phyloP scores from a whole-genome alignment of 2,329 filamentous ascomycete genomes.

The Metarhizium anisopliae region DNA sequence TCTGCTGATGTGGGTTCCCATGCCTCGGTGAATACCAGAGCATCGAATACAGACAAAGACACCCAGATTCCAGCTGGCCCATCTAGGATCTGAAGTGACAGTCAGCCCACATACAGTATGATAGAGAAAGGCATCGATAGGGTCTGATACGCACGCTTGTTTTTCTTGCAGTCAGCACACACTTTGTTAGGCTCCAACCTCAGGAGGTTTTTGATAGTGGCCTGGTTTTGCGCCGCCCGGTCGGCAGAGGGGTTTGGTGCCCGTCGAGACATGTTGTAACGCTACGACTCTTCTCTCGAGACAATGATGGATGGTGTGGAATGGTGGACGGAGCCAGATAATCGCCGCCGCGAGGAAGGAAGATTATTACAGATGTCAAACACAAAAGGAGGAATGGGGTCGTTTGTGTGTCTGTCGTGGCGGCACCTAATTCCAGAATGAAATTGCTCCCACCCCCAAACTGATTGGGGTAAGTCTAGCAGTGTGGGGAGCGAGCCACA shows the following conservation, averaged over 20 bases:
- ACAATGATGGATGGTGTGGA: background rate
- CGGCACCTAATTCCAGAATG: conserved; percentile 2
- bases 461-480: conserved; percentile 3
- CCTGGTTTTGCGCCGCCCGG: conserved; percentile 84
- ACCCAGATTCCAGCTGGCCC: conserved; percentile 98
- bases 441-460: background rate
- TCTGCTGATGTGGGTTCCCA: conserved; percentile 97
- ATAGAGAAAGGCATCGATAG: background rate
- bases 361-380: background rate
- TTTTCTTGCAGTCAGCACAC: conserved; percentile 97
- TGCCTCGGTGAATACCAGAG: conserved; percentile 95
- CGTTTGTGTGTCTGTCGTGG: background rate
- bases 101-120: conserved; percentile 1
- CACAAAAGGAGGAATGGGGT: background rate
- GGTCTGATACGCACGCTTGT: conserved; percentile 65
- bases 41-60: conserved; percentile 97
- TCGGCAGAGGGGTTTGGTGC: conserved; percentile 70
- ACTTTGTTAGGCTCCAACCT: conserved; percentile 94
- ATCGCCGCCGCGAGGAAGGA: background rate
- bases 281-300: background rate
- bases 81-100: conserved; percentile 68
- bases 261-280: conserved; percentile 62
- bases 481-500: background rate
- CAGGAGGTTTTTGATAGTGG: conserved; percentile 86
- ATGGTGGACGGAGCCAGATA: background rate